Conservation (phyloP, 2,329 filamentous ascomycete species). For the Colletotrichum camelliae region DNA sequence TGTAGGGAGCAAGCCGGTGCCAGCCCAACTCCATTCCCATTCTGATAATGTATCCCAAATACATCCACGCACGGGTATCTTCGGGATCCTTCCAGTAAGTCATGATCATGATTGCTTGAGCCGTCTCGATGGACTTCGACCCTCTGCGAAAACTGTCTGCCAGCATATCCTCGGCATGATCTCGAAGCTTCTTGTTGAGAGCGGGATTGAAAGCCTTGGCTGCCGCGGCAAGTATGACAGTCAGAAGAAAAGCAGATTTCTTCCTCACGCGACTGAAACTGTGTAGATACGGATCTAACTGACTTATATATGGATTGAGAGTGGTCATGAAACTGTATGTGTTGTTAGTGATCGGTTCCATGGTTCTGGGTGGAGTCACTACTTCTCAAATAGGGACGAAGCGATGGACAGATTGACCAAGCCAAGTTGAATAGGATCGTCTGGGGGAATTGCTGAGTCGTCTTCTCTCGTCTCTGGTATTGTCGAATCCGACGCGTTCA, state of each 20-base stretch:
- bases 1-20: constrained; percentile 31
- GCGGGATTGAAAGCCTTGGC: constrained; percentile 40
- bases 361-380: not conserved
- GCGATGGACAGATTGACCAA: constrained; percentile 1
- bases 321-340: constrained; percentile 36
- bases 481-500: constrained; percentile 21
- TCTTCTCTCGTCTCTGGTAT: not conserved
- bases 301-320: constrained; percentile 45
- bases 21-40: constrained; percentile 45
- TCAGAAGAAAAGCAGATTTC: constrained; percentile 41
- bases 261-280: constrained; percentile 40
- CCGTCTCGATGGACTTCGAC: constrained; percentile 40
- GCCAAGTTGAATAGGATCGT: not conserved
- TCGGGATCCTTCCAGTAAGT: constrained; percentile 49
- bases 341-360: not conserved
- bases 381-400: constrained; percentile 10
- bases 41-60: constrained; percentile 43
- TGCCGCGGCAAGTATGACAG: constrained; percentile 35
- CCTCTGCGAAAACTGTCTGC: constrained; percentile 34
- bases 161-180: constrained; percentile 31
- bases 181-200: constrained; percentile 27
- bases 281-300: constrained; percentile 41
- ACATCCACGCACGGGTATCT: constrained; percentile 43
- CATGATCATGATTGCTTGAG: constrained; percentile 41
- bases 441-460: not conserved